A percentile compares a stretch with the other conserved stretches of the same genome.
Conservation (phyloP, 1,284 basidiomycete genomes). For the Hypsizygus ulmarius region DNA sequence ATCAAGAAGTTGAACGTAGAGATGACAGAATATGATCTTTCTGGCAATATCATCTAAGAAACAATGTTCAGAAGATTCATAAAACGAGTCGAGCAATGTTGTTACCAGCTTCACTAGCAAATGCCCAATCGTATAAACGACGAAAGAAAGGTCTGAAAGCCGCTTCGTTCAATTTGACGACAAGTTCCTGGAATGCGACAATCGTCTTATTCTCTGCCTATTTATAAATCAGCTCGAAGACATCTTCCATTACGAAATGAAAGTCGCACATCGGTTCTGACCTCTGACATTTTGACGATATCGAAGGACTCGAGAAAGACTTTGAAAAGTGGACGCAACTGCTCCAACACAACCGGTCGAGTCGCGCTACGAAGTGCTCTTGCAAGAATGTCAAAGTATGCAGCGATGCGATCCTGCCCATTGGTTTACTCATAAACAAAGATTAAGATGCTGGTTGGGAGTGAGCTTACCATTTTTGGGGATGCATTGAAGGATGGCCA, state of each 20-base stretch:
- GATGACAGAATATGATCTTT: constrained; percentile 69
- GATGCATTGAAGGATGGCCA: constrained; percentile 44
- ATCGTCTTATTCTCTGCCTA: constrained; percentile 60
- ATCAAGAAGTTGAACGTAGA: constrained; percentile 72
- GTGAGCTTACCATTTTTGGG: constrained; percentile 34
- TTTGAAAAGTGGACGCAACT: constrained; percentile 75
- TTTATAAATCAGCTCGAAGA: constrained; percentile 1
- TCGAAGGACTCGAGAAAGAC: constrained; percentile 84
- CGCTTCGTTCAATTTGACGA: constrained; percentile 91
- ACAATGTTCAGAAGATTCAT: not conserved
- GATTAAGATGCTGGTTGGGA: too few species aligned
- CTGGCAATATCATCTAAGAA: constrained; percentile 39
- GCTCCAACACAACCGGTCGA: constrained; percentile 63
- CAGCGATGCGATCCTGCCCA: constrained; percentile 36
- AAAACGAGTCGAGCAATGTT: not conserved
- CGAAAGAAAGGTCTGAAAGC: constrained; percentile 93
- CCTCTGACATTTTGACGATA: constrained; percentile 36
- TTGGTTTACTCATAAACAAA: too few species aligned
- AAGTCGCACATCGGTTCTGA: constrained; percentile 35
- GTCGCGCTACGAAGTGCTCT: constrained; percentile 64
- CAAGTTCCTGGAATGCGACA: constrained; percentile 82
- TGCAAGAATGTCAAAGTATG: constrained; percentile 70
- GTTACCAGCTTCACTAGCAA: constrained; percentile 53
- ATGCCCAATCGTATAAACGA: constrained; percentile 94
- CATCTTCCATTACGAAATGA: constrained; percentile 6